Conservation (phyloP, 2,329 filamentous ascomycete genomes). For the Diaporthe vexans region DNA sequence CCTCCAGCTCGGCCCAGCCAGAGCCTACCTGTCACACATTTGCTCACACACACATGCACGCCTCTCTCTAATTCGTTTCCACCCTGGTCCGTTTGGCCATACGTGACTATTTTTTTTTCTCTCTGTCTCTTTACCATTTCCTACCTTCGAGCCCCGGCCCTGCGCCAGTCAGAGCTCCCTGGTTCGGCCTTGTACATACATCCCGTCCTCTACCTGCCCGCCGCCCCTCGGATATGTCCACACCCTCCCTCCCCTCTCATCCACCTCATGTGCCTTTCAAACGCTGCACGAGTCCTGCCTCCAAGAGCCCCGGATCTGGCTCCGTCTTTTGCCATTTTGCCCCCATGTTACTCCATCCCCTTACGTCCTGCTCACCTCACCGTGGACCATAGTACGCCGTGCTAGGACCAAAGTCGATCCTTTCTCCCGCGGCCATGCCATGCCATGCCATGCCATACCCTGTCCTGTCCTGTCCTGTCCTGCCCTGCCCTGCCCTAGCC, state of each 20-base stretch:
- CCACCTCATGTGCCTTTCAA: slow-evolving; percentile 39
- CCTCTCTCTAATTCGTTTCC: slow-evolving; percentile 26
- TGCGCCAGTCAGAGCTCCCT: slow-evolving; percentile 14
- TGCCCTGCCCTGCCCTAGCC: slow-evolving; percentile 38
- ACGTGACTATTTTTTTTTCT: slow-evolving; percentile 35
- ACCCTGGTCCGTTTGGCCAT: slow-evolving; percentile 41
- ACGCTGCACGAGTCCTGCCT: slow-evolving; percentile 40
- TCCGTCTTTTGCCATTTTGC: slow-evolving; percentile 42
- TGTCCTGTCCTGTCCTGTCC: neutral
- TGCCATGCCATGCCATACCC: slow-evolving; percentile 25
- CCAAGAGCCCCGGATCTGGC: slow-evolving; percentile 45
- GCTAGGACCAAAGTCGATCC: slow-evolving; percentile 41
- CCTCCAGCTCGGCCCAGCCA: slow-evolving; percentile 24
- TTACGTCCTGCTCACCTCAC: slow-evolving; percentile 38
- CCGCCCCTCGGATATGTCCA: slow-evolving; percentile 38
- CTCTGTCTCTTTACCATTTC: slow-evolving; percentile 26
- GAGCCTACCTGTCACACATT: slow-evolving; percentile 38
- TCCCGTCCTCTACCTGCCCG: slow-evolving; percentile 38
- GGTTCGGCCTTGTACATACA: slow-evolving; percentile 36
- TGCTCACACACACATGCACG: neutral
- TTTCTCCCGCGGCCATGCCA: slow-evolving; percentile 39
- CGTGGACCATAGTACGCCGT: slow-evolving; percentile 38
- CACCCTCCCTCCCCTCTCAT: slow-evolving; percentile 26
- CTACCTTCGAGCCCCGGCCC: neutral
- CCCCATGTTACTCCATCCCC: slow-evolving; percentile 38